Base-by-base conservation (phyloP, 208 protist species). In the Phytomonas sp. region DNA sequence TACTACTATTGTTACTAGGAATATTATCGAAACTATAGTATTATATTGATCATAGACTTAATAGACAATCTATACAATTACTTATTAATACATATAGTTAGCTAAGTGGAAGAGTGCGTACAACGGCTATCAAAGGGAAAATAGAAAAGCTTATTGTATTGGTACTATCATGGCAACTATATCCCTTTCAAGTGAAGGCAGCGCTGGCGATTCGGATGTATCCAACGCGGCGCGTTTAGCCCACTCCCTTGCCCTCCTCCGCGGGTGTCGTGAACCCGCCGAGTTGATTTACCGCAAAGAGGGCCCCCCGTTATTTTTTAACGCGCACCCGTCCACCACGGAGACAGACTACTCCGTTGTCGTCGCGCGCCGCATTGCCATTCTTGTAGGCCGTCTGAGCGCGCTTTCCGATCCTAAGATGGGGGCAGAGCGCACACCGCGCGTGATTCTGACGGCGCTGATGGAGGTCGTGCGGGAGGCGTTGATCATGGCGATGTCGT, bases 391-490 rank as follows among this genome's bases (percentile, higher is more conserved):
- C 7, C 81, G 79, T 8, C 72, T 86, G 23, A 76, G 80, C 42
- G 73, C 71, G n/a, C 78, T 86, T 29, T 75, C 77, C 49, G 60
- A 66, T 29, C 74, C 74, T 0, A 66, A 70, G 29, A 71, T 66
- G 30, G 66, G 80, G 65, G 70, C 70, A 2, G 32, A 73, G 12
- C 59, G 81, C 5, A 87, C 84, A 0, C 83, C 86, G 10, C 78
- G 83, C 12, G 75, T 78, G 69, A 68, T 76, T 33, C 76, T 92
- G 23, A 73, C 74, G 10, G 83, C 74, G 60, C 67, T 92, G 34
- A 86, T 79, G 45, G 78, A 85, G 60, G 75, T 81, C 23, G 42
- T 92, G 29, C 81, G 83, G 8, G 73, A 83, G 16, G 78, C 65
- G 29, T 66, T 86, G 29, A 81, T 76, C 40, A 73, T 75, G 2